phyloP scores from a whole-genome alignment of 2,329 filamentous ascomycete species.

The Chaetomium sp. region DNA sequence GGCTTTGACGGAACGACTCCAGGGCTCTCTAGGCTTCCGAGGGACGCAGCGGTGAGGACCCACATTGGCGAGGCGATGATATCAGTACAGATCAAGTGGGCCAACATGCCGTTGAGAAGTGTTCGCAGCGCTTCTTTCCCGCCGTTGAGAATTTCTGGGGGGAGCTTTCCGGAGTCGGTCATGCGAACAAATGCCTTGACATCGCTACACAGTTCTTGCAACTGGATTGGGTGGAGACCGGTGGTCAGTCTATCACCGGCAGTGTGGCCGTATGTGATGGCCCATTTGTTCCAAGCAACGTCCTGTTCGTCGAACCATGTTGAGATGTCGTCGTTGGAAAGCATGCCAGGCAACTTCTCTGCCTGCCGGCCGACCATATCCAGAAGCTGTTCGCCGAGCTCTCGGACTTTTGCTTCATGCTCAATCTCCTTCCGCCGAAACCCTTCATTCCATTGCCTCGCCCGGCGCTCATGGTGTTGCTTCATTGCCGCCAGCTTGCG shows the following conservation, averaged over 20 bases:
- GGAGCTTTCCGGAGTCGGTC: background rate
- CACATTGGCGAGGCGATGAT: slow-evolving; percentile 6
- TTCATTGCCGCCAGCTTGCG: slow-evolving; percentile 4
- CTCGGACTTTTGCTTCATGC: slow-evolving; percentile 10
- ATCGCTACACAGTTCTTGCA: slow-evolving; percentile 7
- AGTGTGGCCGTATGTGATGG: background rate
- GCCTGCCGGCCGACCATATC: slow-evolving; percentile 1
- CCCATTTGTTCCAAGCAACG: slow-evolving; percentile 5
- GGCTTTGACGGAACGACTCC: background rate
- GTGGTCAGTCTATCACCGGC: slow-evolving; percentile 1
- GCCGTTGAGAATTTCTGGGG: background rate
- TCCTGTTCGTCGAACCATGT: slow-evolving; percentile 11
- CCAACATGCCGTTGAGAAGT: slow-evolving; percentile 11
- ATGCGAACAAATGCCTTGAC: slow-evolving; percentile 11
- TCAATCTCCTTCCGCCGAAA: slow-evolving; percentile 8
- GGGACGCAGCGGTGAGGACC: slow-evolving; percentile 5
- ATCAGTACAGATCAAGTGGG: slow-evolving; percentile 11
- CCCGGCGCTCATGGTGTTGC: slow-evolving; percentile 9
- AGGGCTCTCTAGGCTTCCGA: slow-evolving; percentile 6
- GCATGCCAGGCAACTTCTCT: background rate
- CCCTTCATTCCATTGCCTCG: slow-evolving; percentile 7
- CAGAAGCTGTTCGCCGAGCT: slow-evolving; percentile 9
- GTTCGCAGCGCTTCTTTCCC: slow-evolving; percentile 6
- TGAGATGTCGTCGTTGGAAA: slow-evolving; percentile 9
- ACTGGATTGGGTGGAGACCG: slow-evolving; percentile 11